These are phyloP conservation scores for Aspergillus baeticus DNA, from an alignment of 495 filamentous ascomycete species.

Conservation along the genomic window DNA sequence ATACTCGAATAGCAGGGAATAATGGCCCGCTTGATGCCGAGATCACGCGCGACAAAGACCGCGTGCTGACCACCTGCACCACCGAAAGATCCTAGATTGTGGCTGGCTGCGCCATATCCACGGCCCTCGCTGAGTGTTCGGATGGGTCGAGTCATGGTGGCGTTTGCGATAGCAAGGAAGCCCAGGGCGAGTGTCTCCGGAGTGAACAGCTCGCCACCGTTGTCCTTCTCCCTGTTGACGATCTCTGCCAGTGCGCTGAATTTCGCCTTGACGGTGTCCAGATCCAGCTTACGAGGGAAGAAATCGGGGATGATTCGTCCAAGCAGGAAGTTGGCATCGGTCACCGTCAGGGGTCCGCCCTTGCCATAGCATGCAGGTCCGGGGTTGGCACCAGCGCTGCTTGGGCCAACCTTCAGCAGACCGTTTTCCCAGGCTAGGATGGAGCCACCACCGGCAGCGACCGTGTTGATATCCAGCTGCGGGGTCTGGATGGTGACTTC, in stretches of 20 bases:
- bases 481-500: conserved; percentile 91
- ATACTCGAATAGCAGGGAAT: conserved; percentile 93
- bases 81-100: conserved; percentile 88
- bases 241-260: conserved; percentile 70
- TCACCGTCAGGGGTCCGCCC: conserved; percentile 84
- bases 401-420: conserved; percentile 84
- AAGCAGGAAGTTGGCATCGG: conserved; percentile 84
- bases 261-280: conserved; percentile 64
- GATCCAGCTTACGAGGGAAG: conserved; percentile 77
- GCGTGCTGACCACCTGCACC: conserved; percentile 96
- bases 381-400: conserved; percentile 82
- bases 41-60: conserved; percentile 85
- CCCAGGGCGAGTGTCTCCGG: conserved; percentile 74
- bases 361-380: conserved; percentile 90
- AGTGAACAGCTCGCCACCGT: conserved; percentile 42
- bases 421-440: conserved; percentile 83
- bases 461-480: conserved; percentile 92
- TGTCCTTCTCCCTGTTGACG: conserved; percentile 59
- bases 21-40: conserved; percentile 85
- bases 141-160: conserved; percentile 93
- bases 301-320: conserved; percentile 83
- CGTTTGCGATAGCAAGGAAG: conserved; percentile 91
- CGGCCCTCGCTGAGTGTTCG: conserved; percentile 89
- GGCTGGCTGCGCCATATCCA: conserved; percentile 87
- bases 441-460: conserved; percentile 86